These are phyloP conservation scores for Chlamydomonas asymmetrica DNA, from an alignment of 139 green algal species.

Conservation along the genomic window DNA sequence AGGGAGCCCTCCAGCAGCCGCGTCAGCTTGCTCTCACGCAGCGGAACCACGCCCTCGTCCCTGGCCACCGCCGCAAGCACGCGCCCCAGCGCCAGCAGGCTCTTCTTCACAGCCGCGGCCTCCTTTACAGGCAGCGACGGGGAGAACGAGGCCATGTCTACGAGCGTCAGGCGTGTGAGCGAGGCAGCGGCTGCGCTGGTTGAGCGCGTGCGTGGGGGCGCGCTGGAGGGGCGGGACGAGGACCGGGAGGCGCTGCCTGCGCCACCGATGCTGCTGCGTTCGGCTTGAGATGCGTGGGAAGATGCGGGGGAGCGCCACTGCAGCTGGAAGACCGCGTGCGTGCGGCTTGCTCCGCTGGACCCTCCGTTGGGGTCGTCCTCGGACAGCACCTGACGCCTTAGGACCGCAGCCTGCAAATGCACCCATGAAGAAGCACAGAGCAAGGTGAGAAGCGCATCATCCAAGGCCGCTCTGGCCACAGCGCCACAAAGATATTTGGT, in stretches of 20 bases:
- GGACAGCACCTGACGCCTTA: too few relatives aligned
- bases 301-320: conserved; percentile 8
- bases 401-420: too few relatives aligned
- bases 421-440: too few relatives aligned
- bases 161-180: conserved; percentile 15
- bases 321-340: conserved; percentile 19
- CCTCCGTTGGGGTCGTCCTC: too few relatives aligned
- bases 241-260: background rate
- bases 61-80: conserved; percentile 7
- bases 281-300: background rate
- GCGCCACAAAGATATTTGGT: too few relatives aligned
- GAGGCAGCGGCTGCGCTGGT: background rate
- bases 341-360: too few relatives aligned
- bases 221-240: background rate
- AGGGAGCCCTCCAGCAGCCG: conserved; percentile 6
- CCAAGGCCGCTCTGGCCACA: too few relatives aligned
- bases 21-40: conserved; percentile 28
- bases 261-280: too few relatives aligned
- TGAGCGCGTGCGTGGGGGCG: background rate
- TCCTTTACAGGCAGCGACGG: conserved; percentile 18
- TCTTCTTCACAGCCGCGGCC: conserved; percentile 3
- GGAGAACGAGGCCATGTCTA: conserved; percentile 20
- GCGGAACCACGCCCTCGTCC: background rate
- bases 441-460: too few relatives aligned
- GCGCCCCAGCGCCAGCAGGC: conserved; percentile 16